Percentiles rank a stretch among this genome's conserved stretches.
These are phyloP conservation scores for Pythium apleroticum DNA, from an alignment of 352 stramenopile species.

Conservation along the genomic window DNA sequence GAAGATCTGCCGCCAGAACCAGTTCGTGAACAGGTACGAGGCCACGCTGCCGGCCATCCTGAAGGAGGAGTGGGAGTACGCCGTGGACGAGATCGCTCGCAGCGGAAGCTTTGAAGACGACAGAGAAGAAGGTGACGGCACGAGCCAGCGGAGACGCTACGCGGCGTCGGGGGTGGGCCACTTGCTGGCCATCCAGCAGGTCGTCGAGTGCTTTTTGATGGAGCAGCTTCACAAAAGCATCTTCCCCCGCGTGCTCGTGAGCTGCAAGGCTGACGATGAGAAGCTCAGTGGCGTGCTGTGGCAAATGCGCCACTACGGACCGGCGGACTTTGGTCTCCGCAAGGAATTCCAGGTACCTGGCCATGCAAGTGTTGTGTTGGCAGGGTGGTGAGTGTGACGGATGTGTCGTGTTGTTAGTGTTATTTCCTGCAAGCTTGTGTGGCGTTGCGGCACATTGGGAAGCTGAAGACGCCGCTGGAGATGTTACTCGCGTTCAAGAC, in stretches of 20 bases:
- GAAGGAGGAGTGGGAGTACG: conserved; percentile 54
- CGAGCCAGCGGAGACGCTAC: neutral
- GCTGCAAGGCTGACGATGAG: conserved; percentile 46
- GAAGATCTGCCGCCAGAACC: conserved; percentile 49
- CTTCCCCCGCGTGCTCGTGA: conserved; percentile 50
- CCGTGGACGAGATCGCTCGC: conserved; percentile 51
- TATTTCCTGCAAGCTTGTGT: conserved; percentile 43
- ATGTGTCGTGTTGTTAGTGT: conserved; percentile 30
- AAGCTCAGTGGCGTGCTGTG: conserved; percentile 44
- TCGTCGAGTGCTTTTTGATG: conserved; percentile 83
- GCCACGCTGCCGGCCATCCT: conserved; percentile 45
- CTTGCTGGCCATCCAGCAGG: conserved; percentile 70
- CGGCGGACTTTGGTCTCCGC: conserved; percentile 63
- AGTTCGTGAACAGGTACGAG: conserved; percentile 48
- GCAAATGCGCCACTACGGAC: conserved; percentile 59
- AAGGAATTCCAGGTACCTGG: conserved; percentile 83
- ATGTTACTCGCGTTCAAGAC: conserved; percentile 74
- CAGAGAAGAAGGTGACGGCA: conserved; percentile 19
- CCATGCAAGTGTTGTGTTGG: neutral
- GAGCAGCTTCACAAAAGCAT: conserved; percentile 60
- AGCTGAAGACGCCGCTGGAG: conserved; percentile 65
- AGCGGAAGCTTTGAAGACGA: conserved; percentile 51
- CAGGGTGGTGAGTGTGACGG: neutral
- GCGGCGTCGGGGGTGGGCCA: conserved; percentile 30
- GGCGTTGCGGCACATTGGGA: conserved; percentile 33